These are phyloP conservation scores for Vanrija pseudolonga DNA, from an alignment of 1,284 basidiomycete genomes.

Conservation along the genomic window DNA sequence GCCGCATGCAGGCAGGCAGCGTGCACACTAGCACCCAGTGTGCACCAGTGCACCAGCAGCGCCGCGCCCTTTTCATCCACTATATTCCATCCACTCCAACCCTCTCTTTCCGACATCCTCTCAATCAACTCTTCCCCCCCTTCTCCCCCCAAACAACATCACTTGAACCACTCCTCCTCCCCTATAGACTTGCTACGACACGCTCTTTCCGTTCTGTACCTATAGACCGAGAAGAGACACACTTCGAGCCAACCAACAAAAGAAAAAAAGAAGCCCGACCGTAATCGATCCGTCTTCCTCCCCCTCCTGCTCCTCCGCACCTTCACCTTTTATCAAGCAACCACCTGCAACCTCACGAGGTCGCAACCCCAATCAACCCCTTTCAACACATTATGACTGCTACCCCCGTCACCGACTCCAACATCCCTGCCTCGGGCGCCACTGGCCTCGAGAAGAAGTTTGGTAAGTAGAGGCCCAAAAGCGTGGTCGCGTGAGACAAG, in stretches of 20 bases:
- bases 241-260: too few relatives aligned
- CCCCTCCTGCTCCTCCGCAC: slow-evolving; percentile 2
- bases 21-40: too few relatives aligned
- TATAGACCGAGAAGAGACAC: too few relatives aligned
- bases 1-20: too few relatives aligned
- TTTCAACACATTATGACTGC: slow-evolving; percentile 37
- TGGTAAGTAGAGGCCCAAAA: slow-evolving; percentile 55
- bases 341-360: slow-evolving; percentile 3
- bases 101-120: not conserved
- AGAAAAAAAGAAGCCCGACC: too few relatives aligned
- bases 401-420: slow-evolving; percentile 23
- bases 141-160: not conserved
- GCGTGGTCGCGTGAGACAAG: slow-evolving; percentile 12
- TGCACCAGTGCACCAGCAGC: too few relatives aligned
- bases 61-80: not conserved
- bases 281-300: not conserved
- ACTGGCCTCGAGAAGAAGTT: slow-evolving; percentile 76
- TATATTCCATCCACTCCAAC: not conserved
- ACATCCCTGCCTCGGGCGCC: slow-evolving; percentile 56
- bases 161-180: too few relatives aligned
- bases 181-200: too few relatives aligned
- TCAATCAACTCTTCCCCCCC: not conserved
- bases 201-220: too few relatives aligned
- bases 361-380: slow-evolving; percentile 6
- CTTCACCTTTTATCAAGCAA: not conserved